phyloP scores from a whole-genome alignment of 140 eudicot genomes.

The Erigeron philadelphicus region DNA sequence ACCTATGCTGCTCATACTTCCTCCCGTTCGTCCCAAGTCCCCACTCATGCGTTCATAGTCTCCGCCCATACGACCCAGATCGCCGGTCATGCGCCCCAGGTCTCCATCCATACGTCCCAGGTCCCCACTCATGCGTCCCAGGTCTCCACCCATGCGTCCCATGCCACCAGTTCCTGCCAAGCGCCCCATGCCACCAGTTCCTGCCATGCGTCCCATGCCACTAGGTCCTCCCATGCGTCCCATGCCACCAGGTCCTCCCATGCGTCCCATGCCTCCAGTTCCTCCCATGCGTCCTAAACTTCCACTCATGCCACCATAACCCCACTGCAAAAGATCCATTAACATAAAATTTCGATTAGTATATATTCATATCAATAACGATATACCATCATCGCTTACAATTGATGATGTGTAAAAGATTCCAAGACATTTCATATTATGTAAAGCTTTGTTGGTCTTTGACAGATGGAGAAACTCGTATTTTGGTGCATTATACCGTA shows the following conservation, averaged over 20 bases:
- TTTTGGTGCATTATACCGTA: background rate
- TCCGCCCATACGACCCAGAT: no score
- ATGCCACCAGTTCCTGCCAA: conserved; percentile 41
- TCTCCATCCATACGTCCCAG: conserved; percentile 34
- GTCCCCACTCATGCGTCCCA: conserved; percentile 51
- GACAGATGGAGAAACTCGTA: background rate
- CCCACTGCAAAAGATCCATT: conserved; percentile 55
- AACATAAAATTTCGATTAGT: background rate
- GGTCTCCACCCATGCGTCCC: conserved; percentile 57
- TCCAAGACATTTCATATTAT: background rate
- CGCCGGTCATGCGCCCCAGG: background rate
- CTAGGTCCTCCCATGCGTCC: conserved; percentile 27
- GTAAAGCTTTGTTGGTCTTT: background rate
- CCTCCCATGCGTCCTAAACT: conserved; percentile 62
- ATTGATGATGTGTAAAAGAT: background rate
- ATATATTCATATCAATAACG: background rate
- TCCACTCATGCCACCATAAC: conserved; percentile 58
- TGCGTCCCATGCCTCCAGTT: conserved; percentile 49
- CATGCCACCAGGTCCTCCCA: conserved; percentile 25
- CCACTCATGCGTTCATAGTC: conserved; percentile 12
- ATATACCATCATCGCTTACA: background rate
- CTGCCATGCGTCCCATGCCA: conserved; percentile 34
- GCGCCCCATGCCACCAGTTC: conserved; percentile 20
- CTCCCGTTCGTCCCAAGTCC: conserved; percentile 35
- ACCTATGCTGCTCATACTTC: conserved; percentile 30